phyloP scores from a whole-genome alignment of 2,329 filamentous ascomycete genomes.

The Aspergillus melleus region DNA sequence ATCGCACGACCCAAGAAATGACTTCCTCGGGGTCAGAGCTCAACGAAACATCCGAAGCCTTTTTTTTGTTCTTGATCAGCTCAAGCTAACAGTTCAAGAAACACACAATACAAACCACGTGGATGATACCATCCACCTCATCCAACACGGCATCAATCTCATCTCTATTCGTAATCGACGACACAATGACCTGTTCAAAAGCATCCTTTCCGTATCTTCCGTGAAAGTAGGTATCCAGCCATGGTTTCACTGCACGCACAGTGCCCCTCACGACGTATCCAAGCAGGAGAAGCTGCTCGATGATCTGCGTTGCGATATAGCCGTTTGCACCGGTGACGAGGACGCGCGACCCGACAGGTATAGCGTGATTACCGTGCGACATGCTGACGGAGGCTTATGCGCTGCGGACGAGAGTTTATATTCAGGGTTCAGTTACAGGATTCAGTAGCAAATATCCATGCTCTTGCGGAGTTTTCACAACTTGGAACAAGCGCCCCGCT shows the following conservation, averaged over 20 bases:
- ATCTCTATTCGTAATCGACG: not conserved
- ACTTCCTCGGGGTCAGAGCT: constrained; percentile 12
- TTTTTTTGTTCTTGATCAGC: too few species aligned
- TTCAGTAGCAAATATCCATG: too few species aligned
- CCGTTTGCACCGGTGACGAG: constrained; percentile 50
- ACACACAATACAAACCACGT: not conserved
- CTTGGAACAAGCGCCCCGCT: too few species aligned
- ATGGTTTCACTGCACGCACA: constrained; percentile 35
- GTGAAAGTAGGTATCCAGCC: constrained; percentile 31
- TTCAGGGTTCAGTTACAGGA: too few species aligned
- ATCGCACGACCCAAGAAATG: constrained; percentile 9
- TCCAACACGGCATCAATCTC: not conserved
- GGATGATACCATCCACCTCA: not conserved
- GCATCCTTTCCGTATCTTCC: constrained; percentile 11
- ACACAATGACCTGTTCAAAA: not conserved
- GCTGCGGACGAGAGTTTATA: too few species aligned
- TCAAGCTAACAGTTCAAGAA: not conserved
- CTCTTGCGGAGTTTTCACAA: too few species aligned
- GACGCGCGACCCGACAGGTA: constrained; percentile 22
- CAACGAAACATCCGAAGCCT: constrained; percentile 13
- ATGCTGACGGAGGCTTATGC: not conserved
- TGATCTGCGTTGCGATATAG: constrained; percentile 44
- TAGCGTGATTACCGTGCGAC: not conserved
- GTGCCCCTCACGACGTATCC: constrained; percentile 49
- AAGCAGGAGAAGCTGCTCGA: constrained; percentile 39